Conservation (phyloP, 768 basidiomycete species). For the Lentinula boryana region DNA sequence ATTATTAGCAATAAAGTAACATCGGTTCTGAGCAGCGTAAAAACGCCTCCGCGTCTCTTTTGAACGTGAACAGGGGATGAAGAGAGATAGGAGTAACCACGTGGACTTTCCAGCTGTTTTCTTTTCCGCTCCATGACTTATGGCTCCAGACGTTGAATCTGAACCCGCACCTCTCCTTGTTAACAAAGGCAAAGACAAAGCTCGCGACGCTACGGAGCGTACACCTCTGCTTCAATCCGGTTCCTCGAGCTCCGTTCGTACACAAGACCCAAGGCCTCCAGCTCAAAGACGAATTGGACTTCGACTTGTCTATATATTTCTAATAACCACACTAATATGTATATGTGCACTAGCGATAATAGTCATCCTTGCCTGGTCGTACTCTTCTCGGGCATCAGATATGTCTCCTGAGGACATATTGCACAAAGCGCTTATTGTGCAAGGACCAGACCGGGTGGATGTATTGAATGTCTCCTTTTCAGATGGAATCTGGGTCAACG, state of each 20-base stretch:
- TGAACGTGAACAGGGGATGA: no score
- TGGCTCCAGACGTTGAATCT: background rate
- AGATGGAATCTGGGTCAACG: conserved; percentile 53
- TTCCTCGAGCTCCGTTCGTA: background rate
- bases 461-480: conserved; percentile 55
- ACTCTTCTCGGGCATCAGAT: conserved; percentile 48
- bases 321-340: conserved; percentile 47
- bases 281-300: conserved; percentile 25
- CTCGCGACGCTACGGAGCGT: background rate
- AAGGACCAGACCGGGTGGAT: conserved; percentile 56
- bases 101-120: no score
- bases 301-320: conserved; percentile 44
- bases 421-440: conserved; percentile 45
- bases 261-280: conserved; percentile 7
- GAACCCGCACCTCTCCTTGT: background rate
- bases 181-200: conserved; percentile 4
- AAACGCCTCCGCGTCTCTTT: no score
- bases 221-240: conserved; percentile 1
- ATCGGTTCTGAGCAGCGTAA: no score
- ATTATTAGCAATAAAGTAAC: no score
- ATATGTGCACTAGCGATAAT: conserved; percentile 33
- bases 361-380: conserved; percentile 58
- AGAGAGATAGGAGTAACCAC: no score
- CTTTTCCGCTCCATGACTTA: background rate
- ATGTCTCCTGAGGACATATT: conserved; percentile 56